A percentile compares a stretch with the other conserved stretches of the same genome.
Conservation (phyloP, 805 yeast genomes). For the Metschnikowia koreensis region DNA sequence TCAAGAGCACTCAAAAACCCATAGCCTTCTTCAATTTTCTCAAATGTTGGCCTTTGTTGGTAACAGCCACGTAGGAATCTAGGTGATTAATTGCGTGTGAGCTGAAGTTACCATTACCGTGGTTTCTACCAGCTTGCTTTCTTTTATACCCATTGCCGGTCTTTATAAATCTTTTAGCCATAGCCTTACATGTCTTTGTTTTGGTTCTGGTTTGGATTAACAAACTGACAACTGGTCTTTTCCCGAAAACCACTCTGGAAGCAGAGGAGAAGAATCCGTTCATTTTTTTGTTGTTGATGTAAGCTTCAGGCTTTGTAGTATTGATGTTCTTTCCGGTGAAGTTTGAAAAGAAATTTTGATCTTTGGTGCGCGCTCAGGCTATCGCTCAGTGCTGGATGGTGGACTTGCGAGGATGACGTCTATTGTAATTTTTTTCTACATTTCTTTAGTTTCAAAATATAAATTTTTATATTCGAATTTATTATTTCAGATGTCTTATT, state of each 20-base stretch:
- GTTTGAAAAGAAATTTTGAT: constrained; percentile 1
- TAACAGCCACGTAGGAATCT: constrained; percentile 57
- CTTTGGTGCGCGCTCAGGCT: constrained; percentile 6
- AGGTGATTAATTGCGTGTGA: constrained; percentile 55
- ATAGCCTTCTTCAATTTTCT: constrained; percentile 57
- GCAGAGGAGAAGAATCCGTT: constrained; percentile 19
- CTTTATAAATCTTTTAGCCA: constrained; percentile 82
- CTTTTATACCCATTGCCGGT: constrained; percentile 61
- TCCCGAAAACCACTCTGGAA: constrained; percentile 17
- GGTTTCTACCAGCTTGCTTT: constrained; percentile 78
- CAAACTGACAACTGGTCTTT: constrained; percentile 21
- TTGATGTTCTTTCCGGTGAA: too few relatives aligned
- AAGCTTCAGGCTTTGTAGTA: too few relatives aligned
- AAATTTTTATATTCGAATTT: too few relatives aligned
- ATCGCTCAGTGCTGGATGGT: too few relatives aligned
- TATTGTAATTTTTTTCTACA: too few relatives aligned
- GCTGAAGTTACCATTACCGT: constrained; percentile 90
- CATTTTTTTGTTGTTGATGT: constrained; percentile 5
- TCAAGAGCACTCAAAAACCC: constrained; percentile 39
- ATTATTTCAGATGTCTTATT: too few relatives aligned
- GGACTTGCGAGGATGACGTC: too few relatives aligned
- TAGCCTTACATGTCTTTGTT: constrained; percentile 81
- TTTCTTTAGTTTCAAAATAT: too few relatives aligned
- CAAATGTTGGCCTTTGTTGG: constrained; percentile 51
- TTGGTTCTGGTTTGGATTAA: constrained; percentile 41